Conservation (phyloP, 2,329 filamentous ascomycete genomes). For the Penicillium glabrum region DNA sequence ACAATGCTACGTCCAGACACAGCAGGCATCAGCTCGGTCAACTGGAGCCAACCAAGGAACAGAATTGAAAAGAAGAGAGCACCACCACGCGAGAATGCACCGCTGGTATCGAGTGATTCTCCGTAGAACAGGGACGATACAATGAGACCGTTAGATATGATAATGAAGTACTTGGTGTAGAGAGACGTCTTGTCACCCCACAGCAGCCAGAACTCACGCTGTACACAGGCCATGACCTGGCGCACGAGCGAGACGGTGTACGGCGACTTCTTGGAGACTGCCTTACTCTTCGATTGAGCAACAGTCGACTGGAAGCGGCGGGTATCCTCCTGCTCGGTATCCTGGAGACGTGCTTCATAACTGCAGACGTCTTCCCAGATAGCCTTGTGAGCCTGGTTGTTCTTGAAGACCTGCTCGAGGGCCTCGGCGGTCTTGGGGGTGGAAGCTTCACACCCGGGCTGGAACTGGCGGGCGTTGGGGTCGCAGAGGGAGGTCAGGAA, state of each 20-base stretch:
- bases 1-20: constrained; percentile 70
- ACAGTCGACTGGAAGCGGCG: no score
- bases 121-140: constrained; percentile 78
- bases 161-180: constrained; percentile 77
- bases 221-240: constrained; percentile 63
- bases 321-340: no score
- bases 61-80: constrained; percentile 66
- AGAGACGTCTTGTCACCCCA: constrained; percentile 72
- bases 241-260: constrained; percentile 74
- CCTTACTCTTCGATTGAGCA: constrained; percentile 56
- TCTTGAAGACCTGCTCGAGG: constrained; percentile 64
- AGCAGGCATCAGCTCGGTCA: constrained; percentile 76
- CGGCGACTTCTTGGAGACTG: constrained; percentile 67
- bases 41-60: constrained; percentile 69
- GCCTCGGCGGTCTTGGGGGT: constrained; percentile 70
- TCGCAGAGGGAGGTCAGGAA: constrained; percentile 77
- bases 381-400: no score
- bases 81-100: constrained; percentile 64
- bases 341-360: no score
- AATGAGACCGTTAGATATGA: constrained; percentile 71
- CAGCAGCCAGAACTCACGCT: constrained; percentile 76
- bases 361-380: no score
- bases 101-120: constrained; percentile 57
- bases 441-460: constrained; percentile 62
- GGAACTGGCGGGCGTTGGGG: constrained; percentile 67